Percentiles rank a stretch among this genome's conserved stretches.
These are phyloP conservation scores for Aureobasidium sp. DNA, from an alignment of 2,329 filamentous ascomycete species.

Conservation along the genomic window DNA sequence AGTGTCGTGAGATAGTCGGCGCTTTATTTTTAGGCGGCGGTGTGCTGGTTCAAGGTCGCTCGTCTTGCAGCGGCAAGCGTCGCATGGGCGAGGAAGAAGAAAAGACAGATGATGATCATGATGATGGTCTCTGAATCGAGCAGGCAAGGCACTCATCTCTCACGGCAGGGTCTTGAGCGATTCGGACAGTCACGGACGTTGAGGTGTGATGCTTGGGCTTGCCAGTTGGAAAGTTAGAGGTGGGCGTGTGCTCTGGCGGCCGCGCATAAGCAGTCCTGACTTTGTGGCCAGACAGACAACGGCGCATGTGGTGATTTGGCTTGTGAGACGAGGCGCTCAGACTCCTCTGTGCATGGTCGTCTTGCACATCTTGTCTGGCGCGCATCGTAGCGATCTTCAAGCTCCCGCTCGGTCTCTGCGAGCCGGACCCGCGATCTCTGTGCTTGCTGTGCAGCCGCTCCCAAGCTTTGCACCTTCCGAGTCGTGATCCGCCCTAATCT, in stretches of 20 bases:
- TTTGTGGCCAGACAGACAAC: conserved; percentile 12
- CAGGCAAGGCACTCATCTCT: neutral
- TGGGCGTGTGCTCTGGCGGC: neutral
- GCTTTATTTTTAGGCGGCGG: conserved; percentile 14
- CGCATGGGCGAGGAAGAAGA: neutral
- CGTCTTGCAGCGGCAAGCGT: conserved; percentile 3
- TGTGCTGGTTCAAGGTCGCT: conserved; percentile 1
- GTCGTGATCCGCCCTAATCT: conserved; percentile 15
- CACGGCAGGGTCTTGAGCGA: neutral
- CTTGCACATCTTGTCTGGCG: neutral
- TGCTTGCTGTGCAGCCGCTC: conserved; percentile 12
- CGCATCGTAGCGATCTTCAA: conserved; percentile 13
- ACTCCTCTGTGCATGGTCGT: neutral
- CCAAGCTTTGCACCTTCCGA: conserved; percentile 15
- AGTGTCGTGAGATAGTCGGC: neutral
- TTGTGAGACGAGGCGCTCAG: conserved; percentile 13
- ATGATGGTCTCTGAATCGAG: neutral
- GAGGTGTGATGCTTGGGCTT: conserved; percentile 13
- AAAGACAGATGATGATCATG: neutral
- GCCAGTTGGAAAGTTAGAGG: neutral
- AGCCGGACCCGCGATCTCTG: conserved; percentile 14
- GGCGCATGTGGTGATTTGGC: conserved; percentile 12
- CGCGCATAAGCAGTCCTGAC: neutral
- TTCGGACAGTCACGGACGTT: neutral
- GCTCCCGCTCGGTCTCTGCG: conserved; percentile 15